Evolutionary conservation across 2,329 filamentous ascomycete genomes (phyloP).

Genomic region (Penicillium expansum): DNA sequence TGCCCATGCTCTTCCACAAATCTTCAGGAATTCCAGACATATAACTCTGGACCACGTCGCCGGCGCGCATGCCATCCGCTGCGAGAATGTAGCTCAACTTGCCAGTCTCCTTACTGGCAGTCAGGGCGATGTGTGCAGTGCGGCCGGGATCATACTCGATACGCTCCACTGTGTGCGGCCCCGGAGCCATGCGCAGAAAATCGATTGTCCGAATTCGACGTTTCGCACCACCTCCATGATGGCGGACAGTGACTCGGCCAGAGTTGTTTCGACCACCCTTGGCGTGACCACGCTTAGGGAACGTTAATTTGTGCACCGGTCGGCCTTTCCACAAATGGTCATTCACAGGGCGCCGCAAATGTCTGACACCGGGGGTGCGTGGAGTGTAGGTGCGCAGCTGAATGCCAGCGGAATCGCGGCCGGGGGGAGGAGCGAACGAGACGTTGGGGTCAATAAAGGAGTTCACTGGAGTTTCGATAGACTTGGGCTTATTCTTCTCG

Average conservation of each 20-base stretch:
- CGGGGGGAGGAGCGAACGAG: conserved; percentile 47
- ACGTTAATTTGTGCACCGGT: conserved; percentile 77
- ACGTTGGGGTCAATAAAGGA: conserved; percentile 31
- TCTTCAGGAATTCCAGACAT: conserved; percentile 83
- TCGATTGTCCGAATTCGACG: conserved; percentile 88
- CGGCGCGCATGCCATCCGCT: conserved; percentile 88
- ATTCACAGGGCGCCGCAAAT: conserved; percentile 88
- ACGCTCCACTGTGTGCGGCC: conserved; percentile 83
- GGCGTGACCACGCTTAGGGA: conserved; percentile 85
- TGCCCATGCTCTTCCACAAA: conserved; percentile 87
- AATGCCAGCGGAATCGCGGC: conserved; percentile 41
- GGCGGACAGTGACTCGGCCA: conserved; percentile 81
- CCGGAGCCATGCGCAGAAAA: conserved; percentile 74
- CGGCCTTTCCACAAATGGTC: conserved; percentile 96
- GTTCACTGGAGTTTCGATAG: conserved; percentile 32
- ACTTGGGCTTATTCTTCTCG: conserved; percentile 28
- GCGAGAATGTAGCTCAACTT: conserved; percentile 88
- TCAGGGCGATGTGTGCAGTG: conserved; percentile 85
- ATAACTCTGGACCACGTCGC: conserved; percentile 90
- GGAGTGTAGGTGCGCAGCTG: conserved; percentile 85
- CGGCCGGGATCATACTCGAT: conserved; percentile 96
- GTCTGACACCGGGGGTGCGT: conserved; percentile 84
- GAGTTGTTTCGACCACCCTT: conserved; percentile 91
- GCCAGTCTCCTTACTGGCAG: conserved; percentile 71
- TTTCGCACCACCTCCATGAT: conserved; percentile 89